Conservation (phyloP, 129 eudicot species). For the carrot (Daucus carota) region DNA sequence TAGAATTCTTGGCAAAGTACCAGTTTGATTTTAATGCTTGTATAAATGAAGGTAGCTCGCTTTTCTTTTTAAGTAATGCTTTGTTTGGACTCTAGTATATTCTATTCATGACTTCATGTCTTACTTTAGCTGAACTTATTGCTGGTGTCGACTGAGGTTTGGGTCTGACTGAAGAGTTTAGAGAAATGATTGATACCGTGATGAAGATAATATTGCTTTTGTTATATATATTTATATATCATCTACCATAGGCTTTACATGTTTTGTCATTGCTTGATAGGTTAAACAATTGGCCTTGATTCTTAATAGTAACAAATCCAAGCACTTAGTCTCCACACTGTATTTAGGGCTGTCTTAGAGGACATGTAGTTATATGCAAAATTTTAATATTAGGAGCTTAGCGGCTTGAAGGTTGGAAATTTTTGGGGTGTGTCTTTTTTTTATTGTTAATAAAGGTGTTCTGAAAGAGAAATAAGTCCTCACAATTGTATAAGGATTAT, state of each 20-base stretch:
- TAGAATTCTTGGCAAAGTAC: conserved; percentile 86
- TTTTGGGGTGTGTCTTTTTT: neutral
- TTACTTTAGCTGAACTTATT: neutral
- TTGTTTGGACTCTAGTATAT: neutral
- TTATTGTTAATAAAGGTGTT: no score
- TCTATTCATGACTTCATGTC: neutral
- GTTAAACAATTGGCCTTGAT: neutral
- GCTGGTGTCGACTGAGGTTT: no score
- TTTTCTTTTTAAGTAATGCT: neutral
- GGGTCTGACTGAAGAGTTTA: neutral
- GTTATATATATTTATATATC: no score
- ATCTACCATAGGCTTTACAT: no score
- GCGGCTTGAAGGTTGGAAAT: neutral
- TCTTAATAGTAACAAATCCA: neutral
- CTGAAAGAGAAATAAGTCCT: neutral
- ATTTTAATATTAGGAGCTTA: neutral
- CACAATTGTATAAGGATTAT: neutral
- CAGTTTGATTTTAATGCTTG: conserved; percentile 90
- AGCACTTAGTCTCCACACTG: neutral
- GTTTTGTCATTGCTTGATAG: neutral
- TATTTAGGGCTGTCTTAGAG: neutral
- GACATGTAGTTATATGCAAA: neutral
- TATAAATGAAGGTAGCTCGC: conserved; percentile 55
- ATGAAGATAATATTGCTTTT: neutral
- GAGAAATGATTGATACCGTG: neutral